phyloP scores from a whole-genome alignment of 306 rosid species.

The Cucurbita moschata region DNA sequence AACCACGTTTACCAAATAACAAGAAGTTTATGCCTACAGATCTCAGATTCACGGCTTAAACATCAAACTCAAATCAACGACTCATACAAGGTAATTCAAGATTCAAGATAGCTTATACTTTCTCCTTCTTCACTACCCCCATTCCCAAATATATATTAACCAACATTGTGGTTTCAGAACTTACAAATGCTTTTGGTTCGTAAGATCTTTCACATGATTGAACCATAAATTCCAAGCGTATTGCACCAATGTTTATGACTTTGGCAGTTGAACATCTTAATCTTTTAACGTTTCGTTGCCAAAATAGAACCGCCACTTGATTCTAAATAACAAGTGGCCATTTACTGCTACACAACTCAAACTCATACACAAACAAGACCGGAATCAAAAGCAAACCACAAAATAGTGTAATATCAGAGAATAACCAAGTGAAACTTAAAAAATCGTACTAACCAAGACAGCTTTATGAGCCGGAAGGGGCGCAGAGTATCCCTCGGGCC shows the following conservation, averaged over 20 bases:
- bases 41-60: not conserved
- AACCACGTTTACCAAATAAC: not conserved
- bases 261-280: not conserved
- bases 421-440: not conserved
- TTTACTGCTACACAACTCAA: not conserved
- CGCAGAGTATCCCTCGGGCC: conserved; percentile 5
- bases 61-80: not conserved
- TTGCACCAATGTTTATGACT: not conserved
- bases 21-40: not conserved
- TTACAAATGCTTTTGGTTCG: not conserved
- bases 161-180: not conserved
- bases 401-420: not conserved
- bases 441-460: conserved; percentile 43
- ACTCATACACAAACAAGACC: not conserved
- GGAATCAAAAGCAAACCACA: not conserved
- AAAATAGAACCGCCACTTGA: not conserved
- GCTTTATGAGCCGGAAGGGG: conserved; percentile 69
- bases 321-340: not conserved
- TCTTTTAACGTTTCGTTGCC: not conserved
- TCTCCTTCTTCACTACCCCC: not conserved
- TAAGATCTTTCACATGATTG: not conserved
- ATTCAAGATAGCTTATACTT: not conserved
- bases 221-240: not conserved
- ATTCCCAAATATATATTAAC: too few relatives aligned
- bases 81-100: not conserved